Percentiles rank a stretch among this genome's conserved stretches.
These are phyloP conservation scores for Lactifluus piperatus DNA, from an alignment of 768 basidiomycete genomes.

Conservation along the genomic window DNA sequence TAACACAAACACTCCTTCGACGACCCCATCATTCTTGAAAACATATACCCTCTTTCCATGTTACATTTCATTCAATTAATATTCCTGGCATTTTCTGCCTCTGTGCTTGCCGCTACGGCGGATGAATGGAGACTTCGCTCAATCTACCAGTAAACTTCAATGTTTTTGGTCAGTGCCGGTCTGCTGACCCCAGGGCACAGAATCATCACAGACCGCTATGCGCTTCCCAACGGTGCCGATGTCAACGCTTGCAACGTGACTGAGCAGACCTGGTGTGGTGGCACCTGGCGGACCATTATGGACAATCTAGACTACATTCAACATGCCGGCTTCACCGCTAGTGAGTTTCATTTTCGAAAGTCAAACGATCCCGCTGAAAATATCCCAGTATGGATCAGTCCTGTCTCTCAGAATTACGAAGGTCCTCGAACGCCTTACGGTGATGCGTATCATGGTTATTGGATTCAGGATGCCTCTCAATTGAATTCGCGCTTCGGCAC, in stretches of 20 bases:
- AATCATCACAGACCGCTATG: slow-evolving; percentile 69
- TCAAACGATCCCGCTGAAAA: not conserved
- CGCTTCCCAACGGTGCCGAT: slow-evolving; percentile 48
- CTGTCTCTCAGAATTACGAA: slow-evolving; percentile 69
- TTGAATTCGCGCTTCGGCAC: slow-evolving; percentile 70
- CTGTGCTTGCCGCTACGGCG: slow-evolving; percentile 49
- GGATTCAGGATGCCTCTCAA: slow-evolving; percentile 59
- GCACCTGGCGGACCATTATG: slow-evolving; percentile 70
- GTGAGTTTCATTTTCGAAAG: slow-evolving; percentile 28
- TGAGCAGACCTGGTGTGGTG: slow-evolving; percentile 72
- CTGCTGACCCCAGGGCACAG: slow-evolving; percentile 26
- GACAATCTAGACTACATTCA: slow-evolving; percentile 82
- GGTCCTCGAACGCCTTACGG: slow-evolving; percentile 66
- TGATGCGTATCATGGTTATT: slow-evolving; percentile 82
- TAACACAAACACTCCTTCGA: not conserved
- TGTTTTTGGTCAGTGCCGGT: not conserved
- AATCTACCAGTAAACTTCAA: slow-evolving; percentile 59
- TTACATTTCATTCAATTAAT: slow-evolving; percentile 11
- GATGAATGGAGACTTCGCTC: slow-evolving; percentile 71
- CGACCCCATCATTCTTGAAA: not conserved
- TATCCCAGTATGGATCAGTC: slow-evolving; percentile 68
- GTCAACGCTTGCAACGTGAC: slow-evolving; percentile 46
- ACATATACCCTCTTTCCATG: not conserved
- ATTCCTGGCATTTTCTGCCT: slow-evolving; percentile 24
- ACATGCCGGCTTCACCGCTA: slow-evolving; percentile 71